Percentiles rank a stretch among this genome's conserved stretches.
These are phyloP conservation scores for Coemansia sp. DNA, from an alignment of 192 early-diverging fungal genomes.

Conservation along the genomic window DNA sequence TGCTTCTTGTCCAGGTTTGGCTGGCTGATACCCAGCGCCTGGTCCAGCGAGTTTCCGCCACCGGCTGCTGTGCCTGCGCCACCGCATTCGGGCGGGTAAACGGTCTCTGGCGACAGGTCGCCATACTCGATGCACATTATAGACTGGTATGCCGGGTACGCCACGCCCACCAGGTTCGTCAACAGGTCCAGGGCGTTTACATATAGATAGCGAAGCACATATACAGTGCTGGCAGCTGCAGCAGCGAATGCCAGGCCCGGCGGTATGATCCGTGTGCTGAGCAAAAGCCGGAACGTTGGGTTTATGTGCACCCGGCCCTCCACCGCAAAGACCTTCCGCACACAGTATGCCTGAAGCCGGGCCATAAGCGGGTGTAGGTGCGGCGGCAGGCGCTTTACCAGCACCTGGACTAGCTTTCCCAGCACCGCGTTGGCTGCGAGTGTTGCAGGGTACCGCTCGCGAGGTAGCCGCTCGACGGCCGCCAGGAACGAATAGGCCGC, in stretches of 20 bases:
- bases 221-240: conserved; percentile 34
- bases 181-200: conserved; percentile 36
- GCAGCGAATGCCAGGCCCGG: conserved; percentile 32
- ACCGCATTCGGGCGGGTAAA: neutral
- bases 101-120: neutral
- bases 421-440: conserved; percentile 10
- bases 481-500: conserved; percentile 25
- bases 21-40: conserved; percentile 15
- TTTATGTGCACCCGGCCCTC: conserved; percentile 42
- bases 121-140: conserved; percentile 47
- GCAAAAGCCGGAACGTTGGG: conserved; percentile 32
- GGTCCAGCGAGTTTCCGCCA: conserved; percentile 1
- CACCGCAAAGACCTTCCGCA: conserved; percentile 22
- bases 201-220: conserved; percentile 35
- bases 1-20: conserved; percentile 44
- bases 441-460: conserved; percentile 31
- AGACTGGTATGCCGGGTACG: conserved; percentile 46
- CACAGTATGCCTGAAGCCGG: conserved; percentile 20
- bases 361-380: conserved; percentile 32
- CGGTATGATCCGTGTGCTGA: conserved; percentile 26
- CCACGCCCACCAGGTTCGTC: conserved; percentile 41
- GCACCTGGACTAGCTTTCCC: neutral
- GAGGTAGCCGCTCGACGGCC: conserved; percentile 26
- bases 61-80: too few species aligned
- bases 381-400: conserved; percentile 19